Conservation (phyloP, 2,329 filamentous ascomycete species). For the Sphaerostilbella broomeana region DNA sequence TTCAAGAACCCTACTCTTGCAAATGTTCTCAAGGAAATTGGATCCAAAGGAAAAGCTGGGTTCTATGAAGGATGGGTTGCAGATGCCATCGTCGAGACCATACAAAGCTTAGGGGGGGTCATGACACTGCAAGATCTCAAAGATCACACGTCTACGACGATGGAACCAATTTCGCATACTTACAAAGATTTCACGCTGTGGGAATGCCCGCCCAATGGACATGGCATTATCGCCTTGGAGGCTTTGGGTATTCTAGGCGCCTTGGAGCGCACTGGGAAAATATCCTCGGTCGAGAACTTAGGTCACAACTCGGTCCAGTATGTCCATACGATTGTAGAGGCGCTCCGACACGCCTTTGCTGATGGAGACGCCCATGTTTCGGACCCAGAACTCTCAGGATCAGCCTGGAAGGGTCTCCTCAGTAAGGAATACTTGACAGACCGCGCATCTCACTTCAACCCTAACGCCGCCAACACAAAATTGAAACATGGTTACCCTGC, state of each 20-base stretch:
- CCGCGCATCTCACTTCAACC: background rate
- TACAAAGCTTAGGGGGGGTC: background rate
- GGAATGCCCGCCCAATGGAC: constrained; percentile 8
- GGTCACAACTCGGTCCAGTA: constrained; percentile 5
- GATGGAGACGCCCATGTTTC: constrained; percentile 7
- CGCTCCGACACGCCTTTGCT: constrained; percentile 4
- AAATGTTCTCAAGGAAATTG: constrained; percentile 6
- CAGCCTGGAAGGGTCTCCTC: background rate
- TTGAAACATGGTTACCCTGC: constrained; percentile 5
- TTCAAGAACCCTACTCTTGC: constrained; percentile 5
- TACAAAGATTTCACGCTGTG: constrained; percentile 4
- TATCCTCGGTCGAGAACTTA: background rate
- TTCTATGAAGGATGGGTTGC: constrained; percentile 10
- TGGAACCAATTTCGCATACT: constrained; percentile 4
- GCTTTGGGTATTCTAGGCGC: constrained; percentile 6
- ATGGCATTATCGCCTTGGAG: constrained; percentile 6
- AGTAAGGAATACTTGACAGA: constrained; percentile 1
- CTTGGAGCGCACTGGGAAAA: constrained; percentile 3
- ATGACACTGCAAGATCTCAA: constrained; percentile 7
- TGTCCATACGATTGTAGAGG: constrained; percentile 1
- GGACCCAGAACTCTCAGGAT: constrained; percentile 5
- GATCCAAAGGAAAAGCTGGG: constrained; percentile 2
- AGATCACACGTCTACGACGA: constrained; percentile 2
- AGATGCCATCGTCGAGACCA: background rate
- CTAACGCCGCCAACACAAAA: background rate